These are phyloP conservation scores for Teratosphaeria pseudoeucalypti DNA, from an alignment of 2,329 filamentous ascomycete species.

Conservation along the genomic window DNA sequence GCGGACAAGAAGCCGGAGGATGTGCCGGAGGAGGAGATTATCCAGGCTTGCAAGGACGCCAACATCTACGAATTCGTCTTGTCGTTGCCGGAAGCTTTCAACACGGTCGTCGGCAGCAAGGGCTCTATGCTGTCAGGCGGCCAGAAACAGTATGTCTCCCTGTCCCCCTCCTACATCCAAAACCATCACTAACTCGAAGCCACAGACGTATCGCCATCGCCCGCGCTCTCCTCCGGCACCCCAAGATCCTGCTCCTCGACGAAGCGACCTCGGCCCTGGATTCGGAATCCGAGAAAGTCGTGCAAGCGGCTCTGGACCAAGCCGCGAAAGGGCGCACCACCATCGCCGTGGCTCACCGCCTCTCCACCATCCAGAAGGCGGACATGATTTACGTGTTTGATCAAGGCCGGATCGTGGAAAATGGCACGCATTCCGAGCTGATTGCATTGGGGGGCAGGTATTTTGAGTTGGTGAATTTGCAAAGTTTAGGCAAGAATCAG, in stretches of 20 bases:
- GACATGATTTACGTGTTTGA: conserved; percentile 97
- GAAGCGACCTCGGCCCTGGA: conserved; percentile 63
- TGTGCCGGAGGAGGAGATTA: conserved; percentile 60
- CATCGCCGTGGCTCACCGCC: conserved; percentile 83
- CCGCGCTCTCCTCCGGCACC: conserved; percentile 78
- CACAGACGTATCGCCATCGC: conserved; percentile 63
- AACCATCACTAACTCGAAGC: neutral
- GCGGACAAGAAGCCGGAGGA: conserved; percentile 47
- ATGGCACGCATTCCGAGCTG: conserved; percentile 61
- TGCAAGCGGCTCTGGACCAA: conserved; percentile 70
- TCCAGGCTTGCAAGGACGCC: conserved; percentile 74
- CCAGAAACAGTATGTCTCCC: conserved; percentile 65
- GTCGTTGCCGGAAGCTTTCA: conserved; percentile 54
- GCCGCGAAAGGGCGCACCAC: conserved; percentile 65
- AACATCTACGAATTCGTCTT: conserved; percentile 91
- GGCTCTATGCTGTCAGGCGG: conserved; percentile 78
- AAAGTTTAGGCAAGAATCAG: conserved; percentile 23
- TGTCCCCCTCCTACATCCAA: neutral
- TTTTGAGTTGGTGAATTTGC: conserved; percentile 28
- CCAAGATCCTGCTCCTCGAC: conserved; percentile 74
- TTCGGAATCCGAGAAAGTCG: conserved; percentile 66
- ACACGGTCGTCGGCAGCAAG: conserved; percentile 61
- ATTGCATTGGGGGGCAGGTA: conserved; percentile 32
- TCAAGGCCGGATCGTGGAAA: conserved; percentile 74
- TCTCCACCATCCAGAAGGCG: conserved; percentile 89